Percentiles rank a stretch among this genome's conserved stretches.
phyloP scores from a whole-genome alignment of 345 rosid species.

The Raphanus raphanistrum region DNA sequence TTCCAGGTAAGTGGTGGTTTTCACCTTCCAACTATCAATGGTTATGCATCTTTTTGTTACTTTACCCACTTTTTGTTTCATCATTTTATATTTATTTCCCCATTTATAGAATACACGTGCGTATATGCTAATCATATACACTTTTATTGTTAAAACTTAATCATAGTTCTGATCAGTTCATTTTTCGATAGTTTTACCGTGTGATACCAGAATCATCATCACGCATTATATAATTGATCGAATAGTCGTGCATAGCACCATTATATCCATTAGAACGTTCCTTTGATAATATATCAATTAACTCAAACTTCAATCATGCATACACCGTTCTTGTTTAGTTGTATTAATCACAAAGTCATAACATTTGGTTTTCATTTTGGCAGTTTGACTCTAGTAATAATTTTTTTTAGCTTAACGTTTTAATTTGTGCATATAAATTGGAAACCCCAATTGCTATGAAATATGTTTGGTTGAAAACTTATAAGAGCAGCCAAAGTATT shows the following conservation, averaged over 20 bases:
- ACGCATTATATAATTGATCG: not conserved
- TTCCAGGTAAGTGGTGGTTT: slow-evolving; percentile 35
- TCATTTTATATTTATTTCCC: not conserved
- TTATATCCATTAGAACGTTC: not conserved
- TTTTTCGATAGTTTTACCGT: slow-evolving; percentile 3
- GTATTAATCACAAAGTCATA: slow-evolving; percentile 3
- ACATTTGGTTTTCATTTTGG: not conserved
- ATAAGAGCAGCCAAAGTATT: not conserved
- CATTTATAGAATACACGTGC: slow-evolving; percentile 14
- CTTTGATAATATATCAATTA: not conserved
- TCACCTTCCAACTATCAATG: slow-evolving; percentile 40
- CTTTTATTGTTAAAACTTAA: not conserved
- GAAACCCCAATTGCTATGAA: not conserved
- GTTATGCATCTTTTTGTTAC: slow-evolving; percentile 12
- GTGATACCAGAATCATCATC: not conserved
- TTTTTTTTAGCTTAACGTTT: not conserved
- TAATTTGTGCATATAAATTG: not conserved
- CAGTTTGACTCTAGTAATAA: not conserved
- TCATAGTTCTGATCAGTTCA: not conserved
- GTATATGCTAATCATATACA: not conserved
- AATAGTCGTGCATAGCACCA: slow-evolving; percentile 4
- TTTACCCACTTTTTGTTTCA: not conserved
- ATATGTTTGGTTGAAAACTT: not conserved
- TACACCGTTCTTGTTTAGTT: not conserved
- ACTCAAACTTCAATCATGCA: slow-evolving; percentile 5